Conservation (phyloP, 2,329 filamentous ascomycete species). For the Ascomycota sp. region DNA sequence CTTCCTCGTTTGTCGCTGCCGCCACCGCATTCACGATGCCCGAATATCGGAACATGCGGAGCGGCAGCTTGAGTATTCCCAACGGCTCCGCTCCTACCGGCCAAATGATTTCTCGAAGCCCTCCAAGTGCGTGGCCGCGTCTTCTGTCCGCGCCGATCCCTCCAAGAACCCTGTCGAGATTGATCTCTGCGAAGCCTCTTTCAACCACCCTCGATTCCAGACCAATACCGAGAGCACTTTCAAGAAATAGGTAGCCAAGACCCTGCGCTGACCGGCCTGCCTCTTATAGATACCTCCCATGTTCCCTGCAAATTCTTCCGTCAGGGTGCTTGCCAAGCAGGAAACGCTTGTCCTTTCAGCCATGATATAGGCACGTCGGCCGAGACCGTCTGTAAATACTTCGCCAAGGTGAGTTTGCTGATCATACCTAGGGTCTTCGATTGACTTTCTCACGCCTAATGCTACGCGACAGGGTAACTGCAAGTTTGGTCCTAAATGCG, state of each 20-base stretch:
- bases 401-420: slow-evolving; percentile 57
- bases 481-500: slow-evolving; percentile 96
- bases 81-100: slow-evolving; percentile 8
- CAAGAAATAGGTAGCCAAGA: too few relatives aligned
- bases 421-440: background rate
- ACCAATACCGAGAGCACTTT: background rate
- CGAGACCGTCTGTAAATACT: slow-evolving; percentile 95
- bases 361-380: slow-evolving; percentile 73
- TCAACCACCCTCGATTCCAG: background rate
- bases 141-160: background rate
- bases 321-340: slow-evolving; percentile 88
- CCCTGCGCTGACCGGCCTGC: background rate
- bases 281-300: slow-evolving; percentile 65
- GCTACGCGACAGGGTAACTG: slow-evolving; percentile 57
- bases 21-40: slow-evolving; percentile 15
- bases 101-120: slow-evolving; percentile 29
- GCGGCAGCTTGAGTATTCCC: slow-evolving; percentile 34
- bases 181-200: background rate
- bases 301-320: slow-evolving; percentile 99
- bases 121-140: slow-evolving; percentile 30
- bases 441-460: background rate
- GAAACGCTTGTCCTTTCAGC: slow-evolving; percentile 86
- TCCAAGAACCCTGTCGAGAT: background rate
- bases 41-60: slow-evolving; percentile 36
- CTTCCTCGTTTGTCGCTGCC: slow-evolving; percentile 3